Conservation (phyloP, 2,329 filamentous ascomycete species). For the Fusarium gaditjirri region DNA sequence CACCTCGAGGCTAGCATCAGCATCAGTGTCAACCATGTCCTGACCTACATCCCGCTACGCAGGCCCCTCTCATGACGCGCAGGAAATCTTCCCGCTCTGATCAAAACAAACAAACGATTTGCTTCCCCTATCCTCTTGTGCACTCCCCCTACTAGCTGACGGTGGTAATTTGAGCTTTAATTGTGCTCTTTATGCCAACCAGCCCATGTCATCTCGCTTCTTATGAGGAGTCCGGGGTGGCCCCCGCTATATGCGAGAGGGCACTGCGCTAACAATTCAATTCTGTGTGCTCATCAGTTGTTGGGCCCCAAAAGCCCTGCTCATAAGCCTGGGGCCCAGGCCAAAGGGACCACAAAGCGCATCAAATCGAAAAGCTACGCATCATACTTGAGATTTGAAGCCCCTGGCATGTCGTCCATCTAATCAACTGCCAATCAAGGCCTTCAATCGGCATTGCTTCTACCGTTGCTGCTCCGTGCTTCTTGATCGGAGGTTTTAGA, state of each 20-base stretch:
- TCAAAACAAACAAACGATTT: slow-evolving; percentile 48
- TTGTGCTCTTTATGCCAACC: slow-evolving; percentile 46
- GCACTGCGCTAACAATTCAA: slow-evolving; percentile 23
- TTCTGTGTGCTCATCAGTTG: slow-evolving; percentile 22
- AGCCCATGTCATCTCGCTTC: slow-evolving; percentile 48
- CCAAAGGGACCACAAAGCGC: slow-evolving; percentile 12
- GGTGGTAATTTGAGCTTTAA: slow-evolving; percentile 45
- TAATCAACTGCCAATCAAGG: slow-evolving; percentile 36
- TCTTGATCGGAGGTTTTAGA: slow-evolving; percentile 23
- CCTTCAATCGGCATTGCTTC: slow-evolving; percentile 31
- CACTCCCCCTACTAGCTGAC: slow-evolving; percentile 41
- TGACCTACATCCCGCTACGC: slow-evolving; percentile 34
- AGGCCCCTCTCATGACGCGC: slow-evolving; percentile 41
- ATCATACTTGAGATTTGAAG: slow-evolving; percentile 27
- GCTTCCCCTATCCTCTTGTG: slow-evolving; percentile 33
- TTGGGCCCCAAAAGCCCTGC: slow-evolving; percentile 25
- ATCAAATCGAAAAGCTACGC: slow-evolving; percentile 39
- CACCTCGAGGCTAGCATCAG: slow-evolving; percentile 12
- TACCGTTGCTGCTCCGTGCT: slow-evolving; percentile 40
- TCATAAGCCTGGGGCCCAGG: slow-evolving; percentile 1
- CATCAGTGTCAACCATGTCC: slow-evolving; percentile 25
- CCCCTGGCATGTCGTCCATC: slow-evolving; percentile 17
- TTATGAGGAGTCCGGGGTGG: slow-evolving; percentile 44
- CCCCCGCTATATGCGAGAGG: slow-evolving; percentile 36
- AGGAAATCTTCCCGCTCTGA: slow-evolving; percentile 39